phyloP scores from a whole-genome alignment of 768 basidiomycete species.

The Rhodocollybia butyracea region DNA sequence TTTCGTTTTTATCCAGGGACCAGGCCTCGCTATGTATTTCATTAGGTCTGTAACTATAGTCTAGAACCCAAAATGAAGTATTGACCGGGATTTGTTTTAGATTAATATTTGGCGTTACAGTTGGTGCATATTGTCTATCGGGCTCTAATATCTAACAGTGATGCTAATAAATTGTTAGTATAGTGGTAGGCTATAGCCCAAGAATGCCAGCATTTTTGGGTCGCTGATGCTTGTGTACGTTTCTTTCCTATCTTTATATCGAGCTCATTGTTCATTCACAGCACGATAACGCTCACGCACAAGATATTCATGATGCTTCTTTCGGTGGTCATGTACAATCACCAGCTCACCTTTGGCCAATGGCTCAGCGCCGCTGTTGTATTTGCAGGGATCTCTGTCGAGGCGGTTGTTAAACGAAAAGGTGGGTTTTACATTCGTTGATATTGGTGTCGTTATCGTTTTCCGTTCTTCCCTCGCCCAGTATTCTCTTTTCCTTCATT shows the following conservation, averaged over 20 bases:
- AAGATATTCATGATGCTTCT: slow-evolving; percentile 98
- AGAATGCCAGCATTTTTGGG: slow-evolving; percentile 90
- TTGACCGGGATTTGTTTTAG: slow-evolving; percentile 28
- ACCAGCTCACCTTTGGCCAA: slow-evolving; percentile 78
- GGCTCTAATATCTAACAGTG: slow-evolving; percentile 5
- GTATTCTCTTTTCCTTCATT: no score
- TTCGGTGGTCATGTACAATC: slow-evolving; percentile 89
- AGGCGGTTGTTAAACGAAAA: slow-evolving; percentile 88
- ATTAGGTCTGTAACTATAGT: slow-evolving; percentile 13
- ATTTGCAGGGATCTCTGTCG: slow-evolving; percentile 93
- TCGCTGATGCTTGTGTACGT: slow-evolving; percentile 84
- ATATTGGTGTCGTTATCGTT: no score
- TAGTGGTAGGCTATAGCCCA: slow-evolving; percentile 93
- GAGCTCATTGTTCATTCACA: slow-evolving; percentile 22
- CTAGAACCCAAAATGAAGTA: background rate
- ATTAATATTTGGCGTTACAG: slow-evolving; percentile 72
- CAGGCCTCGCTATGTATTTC: slow-evolving; percentile 15
- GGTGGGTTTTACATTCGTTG: slow-evolving; percentile 36
- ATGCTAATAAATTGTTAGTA: slow-evolving; percentile 1
- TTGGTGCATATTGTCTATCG: slow-evolving; percentile 49
- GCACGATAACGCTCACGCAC: slow-evolving; percentile 92
- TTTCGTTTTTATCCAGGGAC: background rate
- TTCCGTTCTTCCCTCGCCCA: no score
- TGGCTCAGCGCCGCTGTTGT: slow-evolving; percentile 93
- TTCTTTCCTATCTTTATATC: background rate